These are phyloP conservation scores for Pseudopyricularia javanii DNA, from an alignment of 2,329 filamentous ascomycete species.

Conservation along the genomic window DNA sequence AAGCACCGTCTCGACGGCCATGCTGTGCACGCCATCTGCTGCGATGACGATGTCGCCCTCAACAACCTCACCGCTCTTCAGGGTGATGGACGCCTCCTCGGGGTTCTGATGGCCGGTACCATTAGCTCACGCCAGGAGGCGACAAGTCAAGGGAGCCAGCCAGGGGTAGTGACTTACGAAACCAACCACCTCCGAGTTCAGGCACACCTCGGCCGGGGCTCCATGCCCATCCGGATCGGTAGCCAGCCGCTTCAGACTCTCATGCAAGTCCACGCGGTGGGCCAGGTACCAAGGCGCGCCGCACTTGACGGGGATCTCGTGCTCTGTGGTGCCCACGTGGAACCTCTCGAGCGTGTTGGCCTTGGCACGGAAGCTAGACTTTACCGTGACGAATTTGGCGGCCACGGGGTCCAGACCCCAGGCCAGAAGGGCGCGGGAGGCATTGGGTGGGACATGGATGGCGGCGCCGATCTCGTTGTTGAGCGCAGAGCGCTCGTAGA, in stretches of 20 bases:
- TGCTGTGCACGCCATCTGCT: not conserved
- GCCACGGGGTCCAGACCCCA: constrained; percentile 19
- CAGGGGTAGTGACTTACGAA: too few species aligned
- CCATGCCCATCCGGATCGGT: constrained; percentile 18
- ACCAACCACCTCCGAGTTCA: too few species aligned
- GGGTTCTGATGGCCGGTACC: not conserved
- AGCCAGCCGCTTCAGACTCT: constrained; percentile 33
- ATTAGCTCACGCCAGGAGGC: too few species aligned
- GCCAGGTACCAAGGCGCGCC: constrained; percentile 5
- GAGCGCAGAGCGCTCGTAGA: constrained; percentile 23
- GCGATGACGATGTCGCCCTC: not conserved
- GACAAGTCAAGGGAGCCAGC: too few species aligned
- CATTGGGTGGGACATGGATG: constrained; percentile 24
- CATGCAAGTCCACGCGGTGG: constrained; percentile 41
- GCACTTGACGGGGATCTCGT: not conserved
- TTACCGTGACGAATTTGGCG: not conserved
- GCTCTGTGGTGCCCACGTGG: too few species aligned
- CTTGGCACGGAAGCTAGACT: not conserved
- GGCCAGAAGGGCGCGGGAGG: constrained; percentile 17
- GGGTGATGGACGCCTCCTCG: not conserved
- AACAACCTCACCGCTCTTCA: not conserved
- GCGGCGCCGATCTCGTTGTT: constrained; percentile 26
- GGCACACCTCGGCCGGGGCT: constrained; percentile 21
- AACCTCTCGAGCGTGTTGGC: not conserved
- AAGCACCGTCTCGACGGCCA: not conserved